These are phyloP conservation scores for Brassica rapa DNA, from an alignment of 345 rosid genomes.

Conservation along the genomic window DNA sequence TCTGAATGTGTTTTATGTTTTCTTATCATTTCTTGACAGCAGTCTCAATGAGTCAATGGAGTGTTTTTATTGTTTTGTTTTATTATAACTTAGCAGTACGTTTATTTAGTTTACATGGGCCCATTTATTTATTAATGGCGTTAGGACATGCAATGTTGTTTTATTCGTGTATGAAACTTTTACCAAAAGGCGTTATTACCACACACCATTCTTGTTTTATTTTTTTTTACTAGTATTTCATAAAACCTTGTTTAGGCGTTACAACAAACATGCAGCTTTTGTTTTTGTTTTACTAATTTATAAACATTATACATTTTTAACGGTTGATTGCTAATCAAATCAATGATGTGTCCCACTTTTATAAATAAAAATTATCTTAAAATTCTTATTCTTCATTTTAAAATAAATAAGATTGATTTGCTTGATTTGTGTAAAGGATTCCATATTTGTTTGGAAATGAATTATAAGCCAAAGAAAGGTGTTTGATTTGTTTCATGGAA, in stretches of 20 bases:
- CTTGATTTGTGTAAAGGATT: background rate
- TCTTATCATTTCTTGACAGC: background rate
- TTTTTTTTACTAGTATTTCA: background rate
- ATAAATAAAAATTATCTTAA: background rate
- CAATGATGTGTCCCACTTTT: background rate
- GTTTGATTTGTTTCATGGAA: conserved; percentile 5
- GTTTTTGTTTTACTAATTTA: background rate
- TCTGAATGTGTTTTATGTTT: background rate
- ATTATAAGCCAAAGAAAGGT: background rate
- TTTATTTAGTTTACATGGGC: background rate
- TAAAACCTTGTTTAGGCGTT: conserved; percentile 19
- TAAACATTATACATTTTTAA: background rate
- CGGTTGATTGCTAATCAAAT: background rate
- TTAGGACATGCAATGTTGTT: conserved; percentile 34
- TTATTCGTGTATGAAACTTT: background rate
- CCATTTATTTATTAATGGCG: conserved; percentile 22
- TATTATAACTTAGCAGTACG: background rate
- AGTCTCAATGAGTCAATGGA: conserved; percentile 28
- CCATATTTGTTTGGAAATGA: conserved; percentile 1
- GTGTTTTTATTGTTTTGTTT: conserved; percentile 9
- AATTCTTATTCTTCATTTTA: background rate
- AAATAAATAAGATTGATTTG: background rate
- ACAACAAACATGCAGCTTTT: background rate
- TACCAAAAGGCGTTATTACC: conserved; percentile 8
- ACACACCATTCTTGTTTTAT: conserved; percentile 4